Evolutionary conservation across 2,329 filamentous ascomycete genomes (phyloP).

Genomic region (Penicillium corylophilum): DNA sequence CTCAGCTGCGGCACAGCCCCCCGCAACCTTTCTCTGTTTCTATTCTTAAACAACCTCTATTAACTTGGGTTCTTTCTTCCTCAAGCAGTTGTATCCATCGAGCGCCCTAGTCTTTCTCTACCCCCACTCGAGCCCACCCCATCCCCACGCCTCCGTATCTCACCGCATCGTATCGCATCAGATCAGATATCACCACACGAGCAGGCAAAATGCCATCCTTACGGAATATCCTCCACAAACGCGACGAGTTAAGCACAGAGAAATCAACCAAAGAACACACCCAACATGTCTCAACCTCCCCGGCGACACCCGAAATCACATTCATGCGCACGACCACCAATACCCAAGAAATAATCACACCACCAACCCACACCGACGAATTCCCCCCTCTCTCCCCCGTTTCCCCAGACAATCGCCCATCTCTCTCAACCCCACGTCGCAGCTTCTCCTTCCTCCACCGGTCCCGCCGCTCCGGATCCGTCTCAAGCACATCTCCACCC

Average conservation of each 20-base stretch:
- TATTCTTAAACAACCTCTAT: slow-evolving; percentile 7
- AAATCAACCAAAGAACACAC: slow-evolving; percentile 35
- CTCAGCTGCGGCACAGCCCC: slow-evolving; percentile 11
- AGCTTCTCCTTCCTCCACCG: slow-evolving; percentile 36
- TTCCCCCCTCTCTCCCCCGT: slow-evolving; percentile 11
- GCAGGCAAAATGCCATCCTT: slow-evolving; percentile 52
- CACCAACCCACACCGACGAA: slow-evolving; percentile 58
- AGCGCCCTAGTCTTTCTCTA: background rate
- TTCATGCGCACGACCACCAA: slow-evolving; percentile 83
- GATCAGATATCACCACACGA: slow-evolving; percentile 3
- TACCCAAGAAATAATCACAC: slow-evolving; percentile 73
- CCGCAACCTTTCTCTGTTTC: slow-evolving; percentile 3
- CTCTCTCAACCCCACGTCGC: slow-evolving; percentile 33
- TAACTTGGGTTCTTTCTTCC: background rate
- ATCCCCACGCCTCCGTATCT: slow-evolving; percentile 1
- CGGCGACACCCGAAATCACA: slow-evolving; percentile 66
- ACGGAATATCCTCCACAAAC: slow-evolving; percentile 63
- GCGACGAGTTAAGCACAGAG: slow-evolving; percentile 51
- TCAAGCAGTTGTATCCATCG: slow-evolving; percentile 1
- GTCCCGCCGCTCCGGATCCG: slow-evolving; percentile 24
- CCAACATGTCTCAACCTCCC: slow-evolving; percentile 39
- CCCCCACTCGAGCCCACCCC: slow-evolving; percentile 1
- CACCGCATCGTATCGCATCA: slow-evolving; percentile 2
- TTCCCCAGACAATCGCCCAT: slow-evolving; percentile 9
- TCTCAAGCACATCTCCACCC: slow-evolving; percentile 29